Evolutionary conservation across 345 rosid species (phyloP).

Genomic region (Litchi chinensis): DNA sequence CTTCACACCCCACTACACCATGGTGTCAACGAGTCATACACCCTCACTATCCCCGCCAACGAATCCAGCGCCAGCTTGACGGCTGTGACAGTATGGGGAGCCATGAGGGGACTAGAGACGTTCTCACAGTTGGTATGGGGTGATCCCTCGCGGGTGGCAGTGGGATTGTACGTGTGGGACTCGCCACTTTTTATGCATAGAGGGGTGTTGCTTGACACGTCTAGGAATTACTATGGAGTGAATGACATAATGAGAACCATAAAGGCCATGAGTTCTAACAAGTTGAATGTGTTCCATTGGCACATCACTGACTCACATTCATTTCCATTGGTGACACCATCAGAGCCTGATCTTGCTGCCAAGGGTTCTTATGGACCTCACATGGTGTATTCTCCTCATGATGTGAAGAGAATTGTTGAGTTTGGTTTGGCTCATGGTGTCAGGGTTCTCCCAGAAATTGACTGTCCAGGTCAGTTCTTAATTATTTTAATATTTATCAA

Average conservation of each 20-base stretch:
- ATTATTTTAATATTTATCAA: too few relatives aligned
- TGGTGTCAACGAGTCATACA: slow-evolving; percentile 72
- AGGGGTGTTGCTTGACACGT: slow-evolving; percentile 77
- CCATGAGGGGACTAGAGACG: slow-evolving; percentile 87
- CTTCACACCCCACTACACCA: slow-evolving; percentile 59
- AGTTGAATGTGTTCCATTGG: slow-evolving; percentile 93
- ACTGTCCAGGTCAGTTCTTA: slow-evolving; percentile 69
- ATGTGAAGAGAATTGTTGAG: slow-evolving; percentile 55
- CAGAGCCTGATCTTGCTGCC: slow-evolving; percentile 69
- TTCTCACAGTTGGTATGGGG: slow-evolving; percentile 90
- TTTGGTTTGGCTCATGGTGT: slow-evolving; percentile 82
- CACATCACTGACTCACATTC: slow-evolving; percentile 87
- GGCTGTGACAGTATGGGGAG: slow-evolving; percentile 76
- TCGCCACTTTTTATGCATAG: slow-evolving; percentile 69
- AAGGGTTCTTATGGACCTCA: slow-evolving; percentile 70
- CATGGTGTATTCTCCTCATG: slow-evolving; percentile 62
- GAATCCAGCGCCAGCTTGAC: slow-evolving; percentile 33
- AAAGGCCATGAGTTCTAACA: slow-evolving; percentile 70
- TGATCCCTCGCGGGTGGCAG: slow-evolving; percentile 41
- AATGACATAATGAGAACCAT: slow-evolving; percentile 70
- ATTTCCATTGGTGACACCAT: slow-evolving; percentile 74
- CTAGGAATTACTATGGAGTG: slow-evolving; percentile 74
- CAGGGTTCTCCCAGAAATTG: slow-evolving; percentile 79
- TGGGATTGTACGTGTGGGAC: slow-evolving; percentile 54
- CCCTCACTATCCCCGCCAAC: slow-evolving; percentile 48